Base-by-base conservation (phyloP, 768 basidiomycete species). In the Hypholoma fasciculare region DNA sequence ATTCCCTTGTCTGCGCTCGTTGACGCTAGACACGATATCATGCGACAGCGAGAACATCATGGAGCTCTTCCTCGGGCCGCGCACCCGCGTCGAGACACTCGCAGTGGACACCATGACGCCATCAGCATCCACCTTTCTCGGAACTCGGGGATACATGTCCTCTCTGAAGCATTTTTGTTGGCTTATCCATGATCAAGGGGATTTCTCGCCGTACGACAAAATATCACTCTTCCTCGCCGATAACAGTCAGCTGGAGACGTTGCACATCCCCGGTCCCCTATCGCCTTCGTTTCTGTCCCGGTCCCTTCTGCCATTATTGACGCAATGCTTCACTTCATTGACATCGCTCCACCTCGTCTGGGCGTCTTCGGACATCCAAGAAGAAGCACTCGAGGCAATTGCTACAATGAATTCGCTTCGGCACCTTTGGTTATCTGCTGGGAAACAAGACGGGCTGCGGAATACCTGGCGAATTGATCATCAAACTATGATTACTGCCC, bases 341-440 rank as follows among this genome's bases (percentile, higher is more conserved):
- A 65, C 65, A 6, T 62, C 63, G 9, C 70, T 74, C 16, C 65
- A 67, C 34, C 60, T 74, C 5, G 60, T 65, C 3, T 71, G 65
- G 59, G 60, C 62, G 8, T 56, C 34, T 4, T 34, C 56, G 9
- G 30, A 51, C 4, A 66, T 71, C 13, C 50, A 63, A 7, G 60
- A 64, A 40, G 50, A 58, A 20, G 62, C 67, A 3, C 56, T 74
- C 7, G 49, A 40, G n/a, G 48, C 49, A 16, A 52, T 74, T 19
- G 62, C 64, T 6, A 52, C 61, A 3, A 58, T 71, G 40, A 20
- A 47, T 9, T 59, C 64, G 9, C 64, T 73, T 2, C 48, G 59
- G 23, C 61, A 57, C 49, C 61, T 73, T 9, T 72, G 69, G 67
- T 36, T 73, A 13, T 71, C 71, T 2, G 69, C 70, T 17, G 71